Percentiles rank a stretch among this genome's conserved stretches.
Conservation (phyloP, 352 stramenopile genomes). For the Phytophthora crassamura region DNA sequence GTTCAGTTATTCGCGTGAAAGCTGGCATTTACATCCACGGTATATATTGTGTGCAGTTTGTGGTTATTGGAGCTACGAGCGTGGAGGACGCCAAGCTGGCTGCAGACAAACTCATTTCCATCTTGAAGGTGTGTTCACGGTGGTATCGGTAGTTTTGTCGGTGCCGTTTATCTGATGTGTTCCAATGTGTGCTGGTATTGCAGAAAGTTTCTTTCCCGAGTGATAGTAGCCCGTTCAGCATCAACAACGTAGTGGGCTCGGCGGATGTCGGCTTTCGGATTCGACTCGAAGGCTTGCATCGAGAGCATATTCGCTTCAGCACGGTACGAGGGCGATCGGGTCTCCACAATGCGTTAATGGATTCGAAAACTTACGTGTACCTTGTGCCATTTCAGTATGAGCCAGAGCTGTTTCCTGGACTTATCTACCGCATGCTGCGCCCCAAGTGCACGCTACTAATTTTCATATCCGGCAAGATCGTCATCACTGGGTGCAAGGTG, state of each 20-base stretch:
- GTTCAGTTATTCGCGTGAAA: background rate
- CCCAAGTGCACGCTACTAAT: conserved; percentile 99
- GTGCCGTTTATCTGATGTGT: background rate
- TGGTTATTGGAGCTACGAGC: conserved; percentile 62
- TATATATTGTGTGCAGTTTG: conserved; percentile 46
- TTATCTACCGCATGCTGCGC: conserved; percentile 98
- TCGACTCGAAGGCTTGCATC: conserved; percentile 74
- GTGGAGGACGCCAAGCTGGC: conserved; percentile 47
- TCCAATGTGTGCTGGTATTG: background rate
- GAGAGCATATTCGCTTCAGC: conserved; percentile 68
- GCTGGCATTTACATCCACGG: background rate
- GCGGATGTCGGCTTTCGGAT: conserved; percentile 92
- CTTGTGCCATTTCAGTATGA: conserved; percentile 87
- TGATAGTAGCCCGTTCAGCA: conserved; percentile 48
- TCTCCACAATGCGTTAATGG: background rate
- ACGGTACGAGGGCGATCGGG: conserved; percentile 46
- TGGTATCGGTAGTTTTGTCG: background rate
- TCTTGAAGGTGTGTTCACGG: conserved; percentile 53
- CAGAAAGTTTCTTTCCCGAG: conserved; percentile 72
- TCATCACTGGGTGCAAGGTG: conserved; percentile 94
- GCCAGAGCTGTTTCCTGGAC: conserved; percentile 99
- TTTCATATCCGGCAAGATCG: conserved; percentile 99
- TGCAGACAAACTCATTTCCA: conserved; percentile 61
- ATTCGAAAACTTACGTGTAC: conserved; percentile 1
- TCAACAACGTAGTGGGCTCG: conserved; percentile 91